These are phyloP conservation scores for Leonotis leonurus DNA, from an alignment of 257 asterid genomes.

Conservation along the genomic window DNA sequence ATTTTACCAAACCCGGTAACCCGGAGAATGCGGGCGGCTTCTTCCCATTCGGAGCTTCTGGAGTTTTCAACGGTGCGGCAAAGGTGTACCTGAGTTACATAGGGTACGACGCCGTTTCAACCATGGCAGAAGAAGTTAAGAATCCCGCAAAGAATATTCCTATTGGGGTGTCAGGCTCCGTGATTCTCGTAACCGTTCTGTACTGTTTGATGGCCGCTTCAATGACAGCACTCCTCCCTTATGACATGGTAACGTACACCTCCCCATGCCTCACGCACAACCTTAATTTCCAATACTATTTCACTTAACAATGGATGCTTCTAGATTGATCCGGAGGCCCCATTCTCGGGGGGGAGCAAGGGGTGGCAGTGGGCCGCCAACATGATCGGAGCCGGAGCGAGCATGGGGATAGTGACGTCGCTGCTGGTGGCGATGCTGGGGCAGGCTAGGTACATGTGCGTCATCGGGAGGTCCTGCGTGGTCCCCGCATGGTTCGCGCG, in stretches of 20 bases:
- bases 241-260: constrained; percentile 55
- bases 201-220: constrained; percentile 94
- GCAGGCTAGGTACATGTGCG: constrained; percentile 95
- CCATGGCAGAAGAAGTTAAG: constrained; percentile 91
- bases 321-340: constrained; percentile 79
- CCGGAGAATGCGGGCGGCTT: constrained; percentile 57
- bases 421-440: constrained; percentile 92
- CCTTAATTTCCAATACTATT: too few species aligned
- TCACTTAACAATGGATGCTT: too few species aligned
- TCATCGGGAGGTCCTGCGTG: constrained; percentile 87
- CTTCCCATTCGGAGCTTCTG: constrained; percentile 70
- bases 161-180: constrained; percentile 81
- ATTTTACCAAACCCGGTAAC: constrained; percentile 48
- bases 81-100: constrained; percentile 88
- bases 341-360: constrained; percentile 64
- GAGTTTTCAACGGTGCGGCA: constrained; percentile 86
- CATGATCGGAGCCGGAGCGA: constrained; percentile 82
- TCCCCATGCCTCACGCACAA: not conserved
- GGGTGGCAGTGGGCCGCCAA: constrained; percentile 91
- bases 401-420: constrained; percentile 88
- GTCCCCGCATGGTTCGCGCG: constrained; percentile 84
- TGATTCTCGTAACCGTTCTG: constrained; percentile 66
- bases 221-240: constrained; percentile 80
- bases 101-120: constrained; percentile 94
- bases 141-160: constrained; percentile 85